These are phyloP conservation scores for Boletus edulis DNA, from an alignment of 768 basidiomycete species.

Conservation along the genomic window DNA sequence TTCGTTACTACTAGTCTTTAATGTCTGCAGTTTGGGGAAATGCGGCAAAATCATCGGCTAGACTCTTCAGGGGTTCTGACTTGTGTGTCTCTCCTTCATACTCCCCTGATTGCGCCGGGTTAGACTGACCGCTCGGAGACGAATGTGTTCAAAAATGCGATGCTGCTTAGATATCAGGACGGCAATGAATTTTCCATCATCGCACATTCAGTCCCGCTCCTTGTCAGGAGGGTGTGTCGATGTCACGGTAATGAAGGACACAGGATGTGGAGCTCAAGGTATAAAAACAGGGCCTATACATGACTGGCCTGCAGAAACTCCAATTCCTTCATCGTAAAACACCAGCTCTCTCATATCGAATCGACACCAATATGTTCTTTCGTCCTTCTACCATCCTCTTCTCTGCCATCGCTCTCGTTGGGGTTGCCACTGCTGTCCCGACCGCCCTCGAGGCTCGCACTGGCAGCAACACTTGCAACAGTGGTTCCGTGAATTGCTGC, in stretches of 20 bases:
- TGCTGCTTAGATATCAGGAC: background rate
- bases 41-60: background rate
- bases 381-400: background rate
- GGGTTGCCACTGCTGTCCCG: background rate
- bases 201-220: background rate
- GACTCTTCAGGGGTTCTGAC: background rate
- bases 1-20: background rate
- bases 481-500: conserved; percentile 13
- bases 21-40: background rate
- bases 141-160: background rate
- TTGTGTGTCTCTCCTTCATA: background rate
- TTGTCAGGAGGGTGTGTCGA: background rate
- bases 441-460: background rate
- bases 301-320: background rate
- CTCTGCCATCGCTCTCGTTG: background rate
- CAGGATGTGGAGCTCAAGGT: background rate
- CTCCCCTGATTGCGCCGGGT: background rate
- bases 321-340: background rate
- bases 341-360: background rate
- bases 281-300: background rate
- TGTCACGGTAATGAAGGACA: background rate
- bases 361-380: background rate
- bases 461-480: conserved; percentile 30
- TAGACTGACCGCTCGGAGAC: background rate
- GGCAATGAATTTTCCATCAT: background rate